These are phyloP conservation scores for Thamnidium elegans DNA, from an alignment of 192 early-diverging fungal species.

Conservation along the genomic window DNA sequence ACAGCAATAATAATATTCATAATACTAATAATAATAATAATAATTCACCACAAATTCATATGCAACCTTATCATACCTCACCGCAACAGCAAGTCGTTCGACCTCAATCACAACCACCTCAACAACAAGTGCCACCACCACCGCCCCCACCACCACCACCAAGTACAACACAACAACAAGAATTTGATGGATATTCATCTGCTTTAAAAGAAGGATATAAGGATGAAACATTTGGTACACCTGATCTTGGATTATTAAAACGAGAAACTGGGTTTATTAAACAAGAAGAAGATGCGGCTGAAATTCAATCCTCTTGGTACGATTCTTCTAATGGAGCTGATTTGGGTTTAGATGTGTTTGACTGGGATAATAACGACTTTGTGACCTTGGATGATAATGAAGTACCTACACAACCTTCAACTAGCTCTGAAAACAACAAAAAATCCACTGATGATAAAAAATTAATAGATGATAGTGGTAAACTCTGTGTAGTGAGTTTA, in stretches of 20 bases:
- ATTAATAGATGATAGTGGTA: slow-evolving; percentile 13
- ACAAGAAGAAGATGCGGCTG: slow-evolving; percentile 5
- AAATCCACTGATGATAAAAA: slow-evolving; percentile 10
- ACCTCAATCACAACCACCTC: not conserved
- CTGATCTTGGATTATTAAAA: slow-evolving; percentile 6
- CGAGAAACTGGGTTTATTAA: slow-evolving; percentile 5
- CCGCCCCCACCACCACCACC: not conserved
- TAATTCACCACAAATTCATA: not conserved
- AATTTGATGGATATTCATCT: slow-evolving; percentile 10
- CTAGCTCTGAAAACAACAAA: not conserved
- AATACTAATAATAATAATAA: too few species aligned
- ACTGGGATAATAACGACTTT: slow-evolving; percentile 17
- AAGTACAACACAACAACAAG: not conserved
- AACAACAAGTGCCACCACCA: not conserved
- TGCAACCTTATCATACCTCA: not conserved
- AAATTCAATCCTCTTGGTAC: slow-evolving; percentile 14
- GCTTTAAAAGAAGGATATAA: slow-evolving; percentile 28
- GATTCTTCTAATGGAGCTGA: slow-evolving; percentile 8
- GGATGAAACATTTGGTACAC: slow-evolving; percentile 25
- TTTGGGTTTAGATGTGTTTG: slow-evolving; percentile 13
- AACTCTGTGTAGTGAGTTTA: slow-evolving; percentile 7
- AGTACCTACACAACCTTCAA: not conserved
- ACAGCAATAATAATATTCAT: too few species aligned
- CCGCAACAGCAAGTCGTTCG: not conserved
- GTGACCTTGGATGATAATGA: slow-evolving; percentile 8